Percentiles rank a stretch among this genome's conserved stretches.
Conservation (phyloP, 225 moss, liverwort and hornwort genomes). For the Straminergon stramineum region DNA sequence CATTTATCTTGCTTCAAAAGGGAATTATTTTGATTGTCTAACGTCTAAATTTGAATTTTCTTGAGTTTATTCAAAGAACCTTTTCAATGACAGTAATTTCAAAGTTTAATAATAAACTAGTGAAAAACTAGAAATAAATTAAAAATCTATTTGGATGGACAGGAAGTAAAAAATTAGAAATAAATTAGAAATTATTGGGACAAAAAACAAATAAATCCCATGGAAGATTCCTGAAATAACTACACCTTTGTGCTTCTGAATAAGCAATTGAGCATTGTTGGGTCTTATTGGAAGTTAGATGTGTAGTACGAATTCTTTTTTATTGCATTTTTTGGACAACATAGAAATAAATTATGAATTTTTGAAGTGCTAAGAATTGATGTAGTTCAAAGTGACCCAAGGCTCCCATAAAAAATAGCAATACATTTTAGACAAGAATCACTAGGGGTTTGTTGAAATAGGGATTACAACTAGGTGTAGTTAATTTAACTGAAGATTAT, state of each 20-base stretch:
- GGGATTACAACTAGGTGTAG: not conserved
- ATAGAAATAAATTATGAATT: not conserved
- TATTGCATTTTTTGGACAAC: not conserved
- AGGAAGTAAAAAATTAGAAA: not conserved
- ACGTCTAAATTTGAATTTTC: not conserved
- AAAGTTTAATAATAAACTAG: too few species aligned
- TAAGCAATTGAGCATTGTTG: not conserved
- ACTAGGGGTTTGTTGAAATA: not conserved
- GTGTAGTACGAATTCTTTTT: not conserved
- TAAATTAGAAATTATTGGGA: too few species aligned
- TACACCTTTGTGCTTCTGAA: not conserved
- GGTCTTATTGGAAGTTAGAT: not conserved
- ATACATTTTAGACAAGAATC: not conserved
- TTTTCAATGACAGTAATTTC: not conserved
- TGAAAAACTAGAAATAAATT: not conserved
- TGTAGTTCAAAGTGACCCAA: too few species aligned
- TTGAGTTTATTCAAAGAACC: not conserved
- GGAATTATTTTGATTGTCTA: not conserved
- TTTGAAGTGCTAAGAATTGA: too few species aligned
- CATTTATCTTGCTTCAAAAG: not conserved
- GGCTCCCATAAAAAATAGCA: too few species aligned
- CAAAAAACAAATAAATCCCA: not conserved
- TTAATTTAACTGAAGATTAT: not conserved
- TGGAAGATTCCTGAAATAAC: not conserved
- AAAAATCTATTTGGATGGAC: too few species aligned